phyloP scores from a whole-genome alignment of 768 basidiomycete species.

The Suillus sp. region DNA sequence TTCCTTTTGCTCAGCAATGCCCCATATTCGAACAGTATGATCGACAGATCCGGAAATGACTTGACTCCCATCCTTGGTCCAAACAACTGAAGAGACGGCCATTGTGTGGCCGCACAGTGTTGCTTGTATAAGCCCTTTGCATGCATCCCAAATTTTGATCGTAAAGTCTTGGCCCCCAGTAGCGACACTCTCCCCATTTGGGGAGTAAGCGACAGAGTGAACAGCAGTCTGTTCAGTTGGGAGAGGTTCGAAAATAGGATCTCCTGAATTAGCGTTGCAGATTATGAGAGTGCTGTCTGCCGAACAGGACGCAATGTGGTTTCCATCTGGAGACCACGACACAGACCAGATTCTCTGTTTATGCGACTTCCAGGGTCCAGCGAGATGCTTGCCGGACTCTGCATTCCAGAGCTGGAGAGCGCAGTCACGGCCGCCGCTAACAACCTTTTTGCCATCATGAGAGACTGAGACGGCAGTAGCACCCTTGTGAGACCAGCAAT shows the following conservation, averaged over 20 bases:
- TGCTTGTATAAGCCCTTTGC: not conserved
- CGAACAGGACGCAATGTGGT: conserved; percentile 18
- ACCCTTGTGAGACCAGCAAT: not conserved
- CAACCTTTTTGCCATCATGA: conserved; percentile 19
- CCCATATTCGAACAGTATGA: conserved; percentile 7
- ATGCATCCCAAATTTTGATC: conserved; percentile 25
- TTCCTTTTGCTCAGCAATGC: not conserved
- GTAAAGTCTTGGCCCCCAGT: conserved; percentile 24
- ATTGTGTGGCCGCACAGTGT: not conserved
- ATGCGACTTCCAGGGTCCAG: conserved; percentile 22
- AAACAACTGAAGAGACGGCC: conserved; percentile 3
- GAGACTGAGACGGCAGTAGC: conserved; percentile 28
- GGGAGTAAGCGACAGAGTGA: conserved; percentile 27
- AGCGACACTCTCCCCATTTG: conserved; percentile 21
- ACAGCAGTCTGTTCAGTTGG: conserved; percentile 17
- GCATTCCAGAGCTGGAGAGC: conserved; percentile 24
- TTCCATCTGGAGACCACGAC: conserved; percentile 26
- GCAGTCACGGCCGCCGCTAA: conserved; percentile 27
- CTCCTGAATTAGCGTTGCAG: not conserved
- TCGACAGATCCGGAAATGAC: conserved; percentile 5
- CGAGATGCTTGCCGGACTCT: conserved; percentile 19
- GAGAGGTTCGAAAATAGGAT: conserved; percentile 6
- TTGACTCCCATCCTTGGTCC: not conserved
- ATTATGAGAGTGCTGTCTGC: conserved; percentile 4
- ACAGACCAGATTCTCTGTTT: conserved; percentile 16